Evolutionary conservation across 768 basidiomycete genomes (phyloP).

Genomic region (Tulasnella sp.): DNA sequence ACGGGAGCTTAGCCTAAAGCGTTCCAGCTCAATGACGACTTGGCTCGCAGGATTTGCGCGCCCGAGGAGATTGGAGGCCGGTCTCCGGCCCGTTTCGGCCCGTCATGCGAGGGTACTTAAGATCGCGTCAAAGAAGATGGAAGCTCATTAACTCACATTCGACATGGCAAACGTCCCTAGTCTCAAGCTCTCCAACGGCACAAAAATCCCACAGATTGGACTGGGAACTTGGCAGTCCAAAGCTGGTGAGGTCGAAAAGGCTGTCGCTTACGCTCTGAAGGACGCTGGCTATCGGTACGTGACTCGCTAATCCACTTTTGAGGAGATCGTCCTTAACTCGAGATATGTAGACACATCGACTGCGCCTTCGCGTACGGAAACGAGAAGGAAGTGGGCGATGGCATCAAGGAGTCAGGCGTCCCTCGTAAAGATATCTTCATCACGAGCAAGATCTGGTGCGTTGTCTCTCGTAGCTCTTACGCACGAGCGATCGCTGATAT

Average conservation of each 20-base stretch:
- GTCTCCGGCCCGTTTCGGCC: background rate
- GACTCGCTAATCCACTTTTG: background rate
- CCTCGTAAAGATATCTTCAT: conserved; percentile 65
- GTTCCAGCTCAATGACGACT: too few species aligned
- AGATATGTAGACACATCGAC: conserved; percentile 41
- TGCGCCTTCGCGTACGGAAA: conserved; percentile 52
- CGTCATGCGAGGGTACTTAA: background rate
- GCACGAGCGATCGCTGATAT: background rate
- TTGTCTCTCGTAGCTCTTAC: background rate
- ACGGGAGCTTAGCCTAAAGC: too few species aligned
- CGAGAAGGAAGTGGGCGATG: conserved; percentile 56
- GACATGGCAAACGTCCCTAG: conserved; percentile 30
- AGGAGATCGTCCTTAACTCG: conserved; percentile 18
- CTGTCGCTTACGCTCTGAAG: conserved; percentile 63
- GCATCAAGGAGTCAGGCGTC: conserved; percentile 66
- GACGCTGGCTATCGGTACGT: conserved; percentile 45
- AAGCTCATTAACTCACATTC: background rate
- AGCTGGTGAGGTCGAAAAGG: conserved; percentile 58
- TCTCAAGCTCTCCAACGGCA: conserved; percentile 64
- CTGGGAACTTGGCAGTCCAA: conserved; percentile 65
- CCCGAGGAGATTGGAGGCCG: background rate
- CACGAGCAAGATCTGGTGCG: conserved; percentile 35
- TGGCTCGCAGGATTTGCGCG: too few species aligned
- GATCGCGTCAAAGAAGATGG: background rate
- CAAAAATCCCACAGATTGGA: conserved; percentile 48